Percentiles rank a stretch among this genome's conserved stretches.
Evolutionary conservation across 2,329 filamentous ascomycete genomes (phyloP).

Genomic region (Ambrosiella beaveri): DNA sequence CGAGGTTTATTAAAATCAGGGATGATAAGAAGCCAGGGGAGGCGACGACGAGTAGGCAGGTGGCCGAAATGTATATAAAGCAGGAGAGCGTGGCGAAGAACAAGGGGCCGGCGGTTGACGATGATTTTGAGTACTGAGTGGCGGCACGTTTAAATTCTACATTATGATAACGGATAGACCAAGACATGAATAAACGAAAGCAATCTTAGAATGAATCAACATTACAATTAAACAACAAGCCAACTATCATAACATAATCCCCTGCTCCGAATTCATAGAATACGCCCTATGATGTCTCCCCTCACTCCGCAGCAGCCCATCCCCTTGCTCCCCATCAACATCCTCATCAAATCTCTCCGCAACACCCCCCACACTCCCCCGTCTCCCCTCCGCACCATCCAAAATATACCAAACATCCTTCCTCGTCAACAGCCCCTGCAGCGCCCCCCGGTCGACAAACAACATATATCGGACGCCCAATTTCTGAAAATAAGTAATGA

Average conservation of each 20-base stretch:
- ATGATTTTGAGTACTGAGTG: conserved; percentile 89
- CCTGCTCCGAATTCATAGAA: conserved; percentile 14
- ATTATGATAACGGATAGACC: neutral
- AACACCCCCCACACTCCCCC: neutral
- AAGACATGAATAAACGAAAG: neutral
- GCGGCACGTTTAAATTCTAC: neutral
- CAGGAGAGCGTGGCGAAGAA: conserved; percentile 81
- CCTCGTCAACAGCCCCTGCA: conserved; percentile 82
- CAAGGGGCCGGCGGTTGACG: conserved; percentile 75
- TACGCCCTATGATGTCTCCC: conserved; percentile 3
- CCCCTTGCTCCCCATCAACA: conserved; percentile 10
- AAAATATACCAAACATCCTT: conserved; percentile 95
- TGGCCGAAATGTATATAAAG: conserved; percentile 92
- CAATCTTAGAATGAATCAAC: neutral
- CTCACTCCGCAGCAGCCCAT: conserved; percentile 2
- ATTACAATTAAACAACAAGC: too few species aligned
- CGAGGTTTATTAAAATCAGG: conserved; percentile 74
- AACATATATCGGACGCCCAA: conserved; percentile 80
- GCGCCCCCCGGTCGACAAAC: conserved; percentile 62
- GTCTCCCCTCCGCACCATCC: conserved; percentile 47
- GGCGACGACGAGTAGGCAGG: conserved; percentile 67
- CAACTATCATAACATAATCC: conserved; percentile 5
- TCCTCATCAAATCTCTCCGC: neutral
- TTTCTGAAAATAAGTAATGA: conserved; percentile 84
- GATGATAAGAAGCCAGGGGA: conserved; percentile 94